Conservation (phyloP, 2,329 filamentous ascomycete genomes). For the Botryotinia narcissicola region DNA sequence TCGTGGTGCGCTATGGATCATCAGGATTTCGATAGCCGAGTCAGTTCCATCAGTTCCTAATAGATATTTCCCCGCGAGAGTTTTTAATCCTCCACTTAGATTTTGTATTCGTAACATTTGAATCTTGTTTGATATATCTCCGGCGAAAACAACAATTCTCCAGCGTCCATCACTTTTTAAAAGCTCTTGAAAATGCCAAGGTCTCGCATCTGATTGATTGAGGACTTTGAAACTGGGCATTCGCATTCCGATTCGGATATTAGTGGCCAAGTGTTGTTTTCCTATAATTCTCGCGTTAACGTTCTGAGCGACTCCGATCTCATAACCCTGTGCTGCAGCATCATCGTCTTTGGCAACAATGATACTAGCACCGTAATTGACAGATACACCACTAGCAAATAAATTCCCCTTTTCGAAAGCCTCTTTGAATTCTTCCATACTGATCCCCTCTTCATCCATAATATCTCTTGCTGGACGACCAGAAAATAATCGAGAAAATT, state of each 20-base stretch:
- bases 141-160: slow-evolving; percentile 60
- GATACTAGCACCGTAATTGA: slow-evolving; percentile 56
- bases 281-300: slow-evolving; percentile 51
- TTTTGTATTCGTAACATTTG: slow-evolving; percentile 47
- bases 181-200: slow-evolving; percentile 58
- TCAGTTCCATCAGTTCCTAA: slow-evolving; percentile 37
- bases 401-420: slow-evolving; percentile 58
- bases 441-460: slow-evolving; percentile 50
- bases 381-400: slow-evolving; percentile 57
- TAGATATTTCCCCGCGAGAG: slow-evolving; percentile 48
- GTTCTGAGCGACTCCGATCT: slow-evolving; percentile 50
- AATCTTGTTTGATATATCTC: slow-evolving; percentile 47
- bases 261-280: slow-evolving; percentile 27
- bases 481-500: slow-evolving; percentile 55
- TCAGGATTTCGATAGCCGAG: slow-evolving; percentile 58
- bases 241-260: slow-evolving; percentile 51
- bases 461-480: slow-evolving; percentile 50
- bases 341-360: slow-evolving; percentile 54
- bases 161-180: slow-evolving; percentile 58
- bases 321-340: slow-evolving; percentile 46
- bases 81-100: slow-evolving; percentile 47
- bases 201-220: slow-evolving; percentile 52
- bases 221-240: slow-evolving; percentile 59
- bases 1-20: slow-evolving; percentile 56
- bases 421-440: slow-evolving; percentile 60